Evolutionary conservation across 331 rosid species (phyloP).

Genomic region (Quercus lobata): DNA sequence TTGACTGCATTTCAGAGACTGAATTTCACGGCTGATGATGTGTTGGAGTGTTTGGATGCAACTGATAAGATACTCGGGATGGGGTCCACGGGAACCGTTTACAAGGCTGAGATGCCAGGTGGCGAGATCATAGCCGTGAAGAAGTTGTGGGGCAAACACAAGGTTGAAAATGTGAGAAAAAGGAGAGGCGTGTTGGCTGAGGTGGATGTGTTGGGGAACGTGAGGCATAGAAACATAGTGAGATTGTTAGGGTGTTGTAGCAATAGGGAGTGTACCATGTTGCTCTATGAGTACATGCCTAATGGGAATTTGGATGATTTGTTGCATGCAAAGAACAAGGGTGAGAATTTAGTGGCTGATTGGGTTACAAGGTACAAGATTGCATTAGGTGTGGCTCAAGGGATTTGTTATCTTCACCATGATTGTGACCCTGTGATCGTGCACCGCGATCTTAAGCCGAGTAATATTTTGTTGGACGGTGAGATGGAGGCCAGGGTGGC

Average conservation of each 20-base stretch:
- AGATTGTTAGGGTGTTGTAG: constrained; percentile 90
- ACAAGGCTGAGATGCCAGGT: constrained; percentile 85
- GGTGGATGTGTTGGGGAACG: constrained; percentile 90
- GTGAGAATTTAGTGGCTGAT: constrained; percentile 53
- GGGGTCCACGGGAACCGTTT: constrained; percentile 94
- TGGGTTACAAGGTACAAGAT: constrained; percentile 90
- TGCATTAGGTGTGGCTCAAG: constrained; percentile 93
- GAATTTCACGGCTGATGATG: constrained; percentile 89
- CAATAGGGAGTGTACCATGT: constrained; percentile 81
- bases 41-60: constrained; percentile 61
- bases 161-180: constrained; percentile 60
- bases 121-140: constrained; percentile 93
- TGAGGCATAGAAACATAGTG: constrained; percentile 94
- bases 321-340: constrained; percentile 69
- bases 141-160: constrained; percentile 80
- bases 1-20: constrained; percentile 85
- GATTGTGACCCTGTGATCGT: constrained; percentile 88
- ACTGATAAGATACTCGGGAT: constrained; percentile 74
- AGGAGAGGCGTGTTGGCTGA: constrained; percentile 87
- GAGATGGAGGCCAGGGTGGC: constrained; percentile 96
- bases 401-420: constrained; percentile 93
- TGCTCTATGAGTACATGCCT: constrained; percentile 92
- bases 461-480: constrained; percentile 72
- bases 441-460: constrained; percentile 87
- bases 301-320: constrained; percentile 82